phyloP scores from a whole-genome alignment of 495 filamentous ascomycete species.

The Evernia prunastri region DNA sequence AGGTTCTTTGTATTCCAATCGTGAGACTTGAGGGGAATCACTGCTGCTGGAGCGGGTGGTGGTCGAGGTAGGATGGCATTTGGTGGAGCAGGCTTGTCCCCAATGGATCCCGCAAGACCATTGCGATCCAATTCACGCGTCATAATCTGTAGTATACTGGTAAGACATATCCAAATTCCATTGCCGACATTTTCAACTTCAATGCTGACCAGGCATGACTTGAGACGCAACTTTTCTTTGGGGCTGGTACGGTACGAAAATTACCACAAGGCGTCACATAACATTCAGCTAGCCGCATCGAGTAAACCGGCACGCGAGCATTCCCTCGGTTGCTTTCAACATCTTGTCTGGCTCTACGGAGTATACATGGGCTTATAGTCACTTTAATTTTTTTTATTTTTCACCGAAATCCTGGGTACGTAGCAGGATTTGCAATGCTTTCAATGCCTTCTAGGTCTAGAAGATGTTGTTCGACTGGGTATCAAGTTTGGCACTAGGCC shows the following conservation, averaged over 20 bases:
- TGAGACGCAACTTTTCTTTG: no score
- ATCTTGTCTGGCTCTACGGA: no score
- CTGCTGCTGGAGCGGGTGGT: conserved; percentile 3
- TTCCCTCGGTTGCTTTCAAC: not conserved
- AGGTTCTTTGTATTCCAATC: conserved; percentile 77
- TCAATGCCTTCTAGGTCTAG: conserved; percentile 8
- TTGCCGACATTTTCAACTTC: conserved; percentile 8
- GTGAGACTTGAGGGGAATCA: conserved; percentile 23
- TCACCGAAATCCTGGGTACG: no score
- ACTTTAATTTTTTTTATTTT: no score
- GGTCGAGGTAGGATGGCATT: conserved; percentile 16
- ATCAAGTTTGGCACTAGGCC: conserved; percentile 20
- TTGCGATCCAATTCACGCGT: conserved; percentile 18
- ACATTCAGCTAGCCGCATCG: not conserved
- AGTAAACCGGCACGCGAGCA: conserved; percentile 10
- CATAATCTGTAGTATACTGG: conserved; percentile 12
- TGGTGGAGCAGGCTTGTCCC: conserved; percentile 15
- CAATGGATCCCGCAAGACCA: conserved; percentile 13
- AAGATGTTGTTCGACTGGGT: conserved; percentile 26
- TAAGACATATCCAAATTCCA: not conserved
- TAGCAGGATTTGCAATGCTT: conserved; percentile 3
- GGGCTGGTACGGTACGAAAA: no score
- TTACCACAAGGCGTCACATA: not conserved
- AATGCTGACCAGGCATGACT: not conserved
- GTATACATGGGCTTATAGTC: not conserved